Conservation (phyloP, 768 basidiomycete genomes). For the Pisolithus orientalis region DNA sequence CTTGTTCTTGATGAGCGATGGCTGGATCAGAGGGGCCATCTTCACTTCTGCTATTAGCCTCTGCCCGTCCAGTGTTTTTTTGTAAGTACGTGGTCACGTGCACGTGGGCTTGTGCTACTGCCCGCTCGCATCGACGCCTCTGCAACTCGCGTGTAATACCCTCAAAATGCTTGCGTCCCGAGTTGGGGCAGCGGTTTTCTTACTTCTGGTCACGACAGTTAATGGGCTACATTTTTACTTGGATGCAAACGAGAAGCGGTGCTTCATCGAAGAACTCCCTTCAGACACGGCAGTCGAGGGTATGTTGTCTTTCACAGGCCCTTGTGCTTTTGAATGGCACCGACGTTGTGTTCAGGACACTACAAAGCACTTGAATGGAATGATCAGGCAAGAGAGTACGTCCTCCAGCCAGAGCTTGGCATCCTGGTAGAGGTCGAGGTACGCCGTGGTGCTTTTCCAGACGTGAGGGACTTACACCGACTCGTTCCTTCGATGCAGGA, state of each 20-base stretch:
- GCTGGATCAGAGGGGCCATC: slow-evolving; percentile 59
- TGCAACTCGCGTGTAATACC: slow-evolving; percentile 12
- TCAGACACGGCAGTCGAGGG: slow-evolving; percentile 94
- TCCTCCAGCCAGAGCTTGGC: slow-evolving; percentile 69
- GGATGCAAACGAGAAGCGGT: slow-evolving; percentile 87
- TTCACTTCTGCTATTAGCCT: not conserved
- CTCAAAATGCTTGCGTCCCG: slow-evolving; percentile 20
- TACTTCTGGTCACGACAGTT: slow-evolving; percentile 37
- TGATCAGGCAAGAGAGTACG: slow-evolving; percentile 62
- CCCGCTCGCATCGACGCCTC: not conserved
- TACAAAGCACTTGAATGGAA: slow-evolving; percentile 93
- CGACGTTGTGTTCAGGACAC: slow-evolving; percentile 53
- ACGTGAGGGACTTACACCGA: not conserved
- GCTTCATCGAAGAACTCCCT: slow-evolving; percentile 95
- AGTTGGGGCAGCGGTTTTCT: slow-evolving; percentile 13
- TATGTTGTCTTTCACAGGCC: slow-evolving; percentile 26
- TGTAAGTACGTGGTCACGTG: no score
- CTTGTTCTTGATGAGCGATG: slow-evolving; percentile 80
- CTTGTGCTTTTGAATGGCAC: not conserved
- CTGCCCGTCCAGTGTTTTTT: no score
- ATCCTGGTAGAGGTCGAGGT: slow-evolving; percentile 91
- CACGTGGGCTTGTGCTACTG: not conserved
- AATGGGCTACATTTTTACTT: slow-evolving; percentile 95
- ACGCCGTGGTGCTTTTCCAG: slow-evolving; percentile 20
- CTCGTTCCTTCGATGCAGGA: slow-evolving; percentile 50